Evolutionary conservation across 2,329 filamentous ascomycete genomes (phyloP), one percentile per base, ranked within the genome.

Genomic region (Microcera coccophila): DNA sequence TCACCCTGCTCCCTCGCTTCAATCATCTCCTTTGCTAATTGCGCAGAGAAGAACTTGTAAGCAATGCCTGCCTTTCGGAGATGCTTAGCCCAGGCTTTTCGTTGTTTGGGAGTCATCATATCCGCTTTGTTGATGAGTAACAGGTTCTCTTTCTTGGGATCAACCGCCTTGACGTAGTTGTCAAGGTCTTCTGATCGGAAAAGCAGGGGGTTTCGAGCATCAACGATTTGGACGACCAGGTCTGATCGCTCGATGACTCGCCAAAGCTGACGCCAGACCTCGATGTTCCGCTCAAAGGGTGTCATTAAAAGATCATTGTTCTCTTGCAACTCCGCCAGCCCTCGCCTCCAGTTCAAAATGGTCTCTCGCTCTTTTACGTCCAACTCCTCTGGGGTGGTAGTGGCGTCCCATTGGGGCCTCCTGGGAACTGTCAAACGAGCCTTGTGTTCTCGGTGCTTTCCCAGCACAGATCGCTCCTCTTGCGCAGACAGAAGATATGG

Each of bases 261-360:
- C 93, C 93, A 98, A 57, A 98, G 63, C 67, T 98, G 93, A 62
- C 93, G 82, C 93, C 93, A 98, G 20, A 98, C 93, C 62, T 98
- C 94, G 48, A 98, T 62, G 63, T 98, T 98, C 46, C 93, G 81
- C 74, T 98, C 93, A 60, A 98, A 98, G 0, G 93, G 93, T 1
- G 93, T 98, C 88, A 98, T 90, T 41, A 98, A 78, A 42, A 98
- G 69, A 64, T 98, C 93, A 45, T 96, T 84, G 59, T 87, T 89
- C 70, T 98, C 91, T 61, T 96, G 88, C 41, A 98, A 69, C 64
- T 97, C 90, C 0, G 94, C 93, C 44, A 98, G 70, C 0, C 90
- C 90, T 62, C 93, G 77, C 56, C 93, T 78, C 93, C 93, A 98
- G 52, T 88, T 77, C 44, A 98, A 66, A 50, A 98, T 81, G 58